Evolutionary conservation across 2,329 filamentous ascomycete genomes (phyloP).

Genomic region (Elsinoe perseae): DNA sequence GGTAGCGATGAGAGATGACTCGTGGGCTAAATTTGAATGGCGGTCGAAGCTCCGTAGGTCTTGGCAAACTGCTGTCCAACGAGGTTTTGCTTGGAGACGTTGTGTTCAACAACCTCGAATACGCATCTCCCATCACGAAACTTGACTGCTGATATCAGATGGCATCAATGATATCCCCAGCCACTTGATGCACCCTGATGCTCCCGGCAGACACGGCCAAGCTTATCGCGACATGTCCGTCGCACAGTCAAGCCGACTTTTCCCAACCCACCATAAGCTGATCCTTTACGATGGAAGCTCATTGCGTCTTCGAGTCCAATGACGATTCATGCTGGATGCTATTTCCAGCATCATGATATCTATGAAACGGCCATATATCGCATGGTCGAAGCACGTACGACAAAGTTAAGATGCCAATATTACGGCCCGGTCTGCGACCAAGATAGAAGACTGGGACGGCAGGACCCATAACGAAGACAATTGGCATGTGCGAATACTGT

Average conservation of each 20-base stretch:
- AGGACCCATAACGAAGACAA: not conserved
- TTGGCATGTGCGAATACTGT: not conserved
- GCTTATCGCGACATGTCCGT: not conserved
- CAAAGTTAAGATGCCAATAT: constrained; percentile 2
- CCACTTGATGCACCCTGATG: not conserved
- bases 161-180: not conserved
- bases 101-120: not conserved
- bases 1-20: not conserved
- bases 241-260: not conserved
- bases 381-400: not conserved
- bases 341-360: constrained; percentile 8
- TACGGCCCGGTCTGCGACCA: not conserved
- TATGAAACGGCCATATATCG: not conserved
- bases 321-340: not conserved
- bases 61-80: not conserved
- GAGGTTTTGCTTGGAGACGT: not conserved
- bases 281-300: not conserved
- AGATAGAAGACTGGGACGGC: not conserved
- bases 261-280: not conserved
- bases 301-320: not conserved
- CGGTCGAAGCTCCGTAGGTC: not conserved
- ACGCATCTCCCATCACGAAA: not conserved
- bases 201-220: not conserved
- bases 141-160: not conserved
- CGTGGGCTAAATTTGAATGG: not conserved